Percentiles rank a stretch among this genome's conserved stretches.
Evolutionary conservation across 2,329 filamentous ascomycete genomes (phyloP).

Genomic region (Simplicillium aogashimaense): DNA sequence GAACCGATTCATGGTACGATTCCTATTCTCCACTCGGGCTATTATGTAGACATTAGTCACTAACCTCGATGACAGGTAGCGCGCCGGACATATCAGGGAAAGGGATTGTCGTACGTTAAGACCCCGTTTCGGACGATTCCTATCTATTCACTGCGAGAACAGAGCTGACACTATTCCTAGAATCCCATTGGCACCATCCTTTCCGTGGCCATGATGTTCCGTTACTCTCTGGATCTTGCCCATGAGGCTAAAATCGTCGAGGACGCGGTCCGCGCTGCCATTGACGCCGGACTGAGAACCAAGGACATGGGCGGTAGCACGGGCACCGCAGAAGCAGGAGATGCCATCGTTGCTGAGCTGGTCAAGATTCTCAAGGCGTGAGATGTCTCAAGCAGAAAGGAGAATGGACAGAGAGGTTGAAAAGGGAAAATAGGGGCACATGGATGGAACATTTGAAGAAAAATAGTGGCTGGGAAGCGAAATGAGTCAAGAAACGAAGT

Average conservation of each 20-base stretch:
- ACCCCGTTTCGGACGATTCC: slow-evolving; percentile 24
- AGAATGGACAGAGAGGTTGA: too few relatives aligned
- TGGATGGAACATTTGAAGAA: too few relatives aligned
- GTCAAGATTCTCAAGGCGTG: slow-evolving; percentile 54
- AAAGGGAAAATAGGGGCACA: too few relatives aligned
- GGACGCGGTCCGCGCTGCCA: slow-evolving; percentile 66
- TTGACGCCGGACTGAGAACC: slow-evolving; percentile 71
- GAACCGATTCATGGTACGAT: slow-evolving; percentile 85
- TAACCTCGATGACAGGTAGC: slow-evolving; percentile 45
- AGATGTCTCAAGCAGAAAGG: too few relatives aligned
- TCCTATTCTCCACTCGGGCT: slow-evolving; percentile 6
- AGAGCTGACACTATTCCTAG: too few relatives aligned
- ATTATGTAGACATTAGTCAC: slow-evolving; percentile 2
- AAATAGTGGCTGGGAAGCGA: too few relatives aligned
- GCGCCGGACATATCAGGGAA: slow-evolving; percentile 90
- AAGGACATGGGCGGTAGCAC: slow-evolving; percentile 75
- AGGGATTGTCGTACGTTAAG: too few relatives aligned
- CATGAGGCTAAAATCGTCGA: slow-evolving; percentile 72
- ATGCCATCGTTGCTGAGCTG: slow-evolving; percentile 66
- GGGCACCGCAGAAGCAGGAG: slow-evolving; percentile 64
- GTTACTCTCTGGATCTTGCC: slow-evolving; percentile 77
- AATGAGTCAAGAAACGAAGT: too few relatives aligned
- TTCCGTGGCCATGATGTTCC: slow-evolving; percentile 90
- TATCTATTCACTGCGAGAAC: slow-evolving; percentile 5
- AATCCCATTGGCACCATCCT: slow-evolving; percentile 83